Percentiles rank a stretch among this genome's conserved stretches.
Evolutionary conservation across 495 filamentous ascomycete species (phyloP).

Genomic region (Penicillium salamii): DNA sequence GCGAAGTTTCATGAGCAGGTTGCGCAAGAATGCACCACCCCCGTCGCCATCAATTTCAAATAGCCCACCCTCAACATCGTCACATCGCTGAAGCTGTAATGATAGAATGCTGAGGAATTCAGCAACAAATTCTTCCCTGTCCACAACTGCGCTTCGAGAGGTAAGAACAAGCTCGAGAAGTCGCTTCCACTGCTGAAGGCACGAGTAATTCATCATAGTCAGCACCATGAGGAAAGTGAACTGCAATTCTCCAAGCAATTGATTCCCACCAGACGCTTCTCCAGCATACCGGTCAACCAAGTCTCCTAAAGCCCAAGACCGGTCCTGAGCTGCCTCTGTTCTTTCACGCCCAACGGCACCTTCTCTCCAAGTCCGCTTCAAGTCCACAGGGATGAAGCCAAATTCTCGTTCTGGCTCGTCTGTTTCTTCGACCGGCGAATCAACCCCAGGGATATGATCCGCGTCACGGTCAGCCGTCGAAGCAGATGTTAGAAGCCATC

Average conservation of each 20-base stretch:
- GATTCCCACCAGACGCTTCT: constrained; percentile 19
- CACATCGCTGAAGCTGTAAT: constrained; percentile 68
- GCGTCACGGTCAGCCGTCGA: constrained; percentile 43
- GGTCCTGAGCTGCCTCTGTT: constrained; percentile 68
- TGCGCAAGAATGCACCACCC: constrained; percentile 54
- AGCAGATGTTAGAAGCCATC: constrained; percentile 48
- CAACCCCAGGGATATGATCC: constrained; percentile 52
- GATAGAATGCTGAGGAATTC: constrained; percentile 60
- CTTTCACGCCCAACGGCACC: constrained; percentile 68
- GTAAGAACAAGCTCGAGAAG: constrained; percentile 70
- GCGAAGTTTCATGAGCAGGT: constrained; percentile 52
- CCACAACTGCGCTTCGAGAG: constrained; percentile 55
- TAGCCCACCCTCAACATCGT: constrained; percentile 61
- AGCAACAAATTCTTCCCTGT: constrained; percentile 55
- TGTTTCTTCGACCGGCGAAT: constrained; percentile 9
- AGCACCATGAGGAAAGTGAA: constrained; percentile 79
- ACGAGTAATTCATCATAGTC: constrained; percentile 80
- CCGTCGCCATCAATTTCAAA: constrained; percentile 53
- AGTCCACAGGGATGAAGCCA: constrained; percentile 45
- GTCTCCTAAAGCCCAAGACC: constrained; percentile 64
- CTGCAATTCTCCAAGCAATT: constrained; percentile 83
- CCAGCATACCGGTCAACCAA: constrained; percentile 39
- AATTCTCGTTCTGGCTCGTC: constrained; percentile 41
- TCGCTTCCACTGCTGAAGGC: constrained; percentile 85
- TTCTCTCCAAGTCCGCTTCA: constrained; percentile 64